Evolutionary conservation across 768 basidiomycete genomes (phyloP).

Genomic region (Tulasnella calospora): DNA sequence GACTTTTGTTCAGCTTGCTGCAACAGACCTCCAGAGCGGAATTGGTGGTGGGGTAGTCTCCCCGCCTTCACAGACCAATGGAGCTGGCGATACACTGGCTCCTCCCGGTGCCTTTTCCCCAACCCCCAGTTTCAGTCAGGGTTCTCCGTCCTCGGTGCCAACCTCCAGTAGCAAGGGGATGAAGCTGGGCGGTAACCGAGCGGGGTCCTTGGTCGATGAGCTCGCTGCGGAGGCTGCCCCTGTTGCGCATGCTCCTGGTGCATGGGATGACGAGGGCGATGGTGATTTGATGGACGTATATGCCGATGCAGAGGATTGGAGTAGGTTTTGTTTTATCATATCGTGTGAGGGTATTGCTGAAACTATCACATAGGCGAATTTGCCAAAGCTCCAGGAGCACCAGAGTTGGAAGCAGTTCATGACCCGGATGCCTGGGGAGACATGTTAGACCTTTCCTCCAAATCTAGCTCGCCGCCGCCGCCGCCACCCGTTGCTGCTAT

Average conservation of each 20-base stretch:
- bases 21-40: conserved; percentile 65
- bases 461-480: conserved; percentile 8
- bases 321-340: conserved; percentile 45
- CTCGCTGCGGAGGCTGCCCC: conserved; percentile 54
- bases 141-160: background rate
- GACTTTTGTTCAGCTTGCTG: conserved; percentile 49
- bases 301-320: conserved; percentile 93
- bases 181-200: conserved; percentile 61
- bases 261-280: conserved; percentile 32
- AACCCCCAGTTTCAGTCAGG: background rate
- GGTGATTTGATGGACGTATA: conserved; percentile 89
- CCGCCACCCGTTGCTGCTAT: conserved; percentile 17
- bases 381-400: conserved; percentile 45
- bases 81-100: background rate
- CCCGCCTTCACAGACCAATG: background rate
- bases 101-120: background rate
- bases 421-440: conserved; percentile 28
- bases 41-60: conserved; percentile 43
- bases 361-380: conserved; percentile 56
- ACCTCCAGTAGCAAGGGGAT: conserved; percentile 51
- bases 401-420: conserved; percentile 18
- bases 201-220: conserved; percentile 46
- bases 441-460: conserved; percentile 21
- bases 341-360: background rate
- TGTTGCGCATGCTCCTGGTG: conserved; percentile 28